A percentile compares a stretch with the other conserved stretches of the same genome.
phyloP scores from a whole-genome alignment of 805 yeast genomes.

The Candida ascalaphidarum region DNA sequence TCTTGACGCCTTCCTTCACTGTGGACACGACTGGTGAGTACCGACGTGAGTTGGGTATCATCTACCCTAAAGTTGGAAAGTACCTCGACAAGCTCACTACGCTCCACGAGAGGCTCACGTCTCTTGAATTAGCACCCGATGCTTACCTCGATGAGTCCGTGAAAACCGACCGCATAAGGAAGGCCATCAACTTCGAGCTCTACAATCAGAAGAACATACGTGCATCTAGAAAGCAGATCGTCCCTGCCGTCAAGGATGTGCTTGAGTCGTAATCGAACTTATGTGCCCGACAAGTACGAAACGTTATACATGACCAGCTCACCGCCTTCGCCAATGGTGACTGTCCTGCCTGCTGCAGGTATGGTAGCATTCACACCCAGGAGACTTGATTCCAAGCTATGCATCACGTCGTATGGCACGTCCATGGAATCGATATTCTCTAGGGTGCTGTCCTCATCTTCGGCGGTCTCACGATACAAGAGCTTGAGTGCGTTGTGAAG shows the following conservation, averaged over 20 bases:
- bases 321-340: conserved; percentile 5
- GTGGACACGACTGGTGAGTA: conserved; percentile 20
- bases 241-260: conserved; percentile 44
- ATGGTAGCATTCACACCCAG: conserved; percentile 3
- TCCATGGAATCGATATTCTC: conserved; percentile 1
- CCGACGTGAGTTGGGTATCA: conserved; percentile 27
- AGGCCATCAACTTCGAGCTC: conserved; percentile 10
- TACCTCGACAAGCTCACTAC: too few species aligned
- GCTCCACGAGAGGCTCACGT: too few species aligned
- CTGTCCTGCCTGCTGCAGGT: conserved; percentile 2
- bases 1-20: conserved; percentile 33
- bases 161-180: conserved; percentile 7
- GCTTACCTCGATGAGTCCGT: conserved; percentile 12
- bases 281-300: conserved; percentile 10
- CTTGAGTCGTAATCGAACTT: conserved; percentile 11
- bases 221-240: conserved; percentile 83
- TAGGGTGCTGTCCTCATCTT: conserved; percentile 5
- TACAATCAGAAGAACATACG: conserved; percentile 41
- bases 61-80: too few species aligned
- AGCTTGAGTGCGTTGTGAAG: conserved; percentile 20
- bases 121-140: conserved; percentile 16
- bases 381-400: conserved; percentile 2
- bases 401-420: conserved; percentile 5
- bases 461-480: conserved; percentile 10
- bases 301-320: conserved; percentile 9